Conservation (phyloP, 768 basidiomycete species). For the Hericium rajendrae region DNA sequence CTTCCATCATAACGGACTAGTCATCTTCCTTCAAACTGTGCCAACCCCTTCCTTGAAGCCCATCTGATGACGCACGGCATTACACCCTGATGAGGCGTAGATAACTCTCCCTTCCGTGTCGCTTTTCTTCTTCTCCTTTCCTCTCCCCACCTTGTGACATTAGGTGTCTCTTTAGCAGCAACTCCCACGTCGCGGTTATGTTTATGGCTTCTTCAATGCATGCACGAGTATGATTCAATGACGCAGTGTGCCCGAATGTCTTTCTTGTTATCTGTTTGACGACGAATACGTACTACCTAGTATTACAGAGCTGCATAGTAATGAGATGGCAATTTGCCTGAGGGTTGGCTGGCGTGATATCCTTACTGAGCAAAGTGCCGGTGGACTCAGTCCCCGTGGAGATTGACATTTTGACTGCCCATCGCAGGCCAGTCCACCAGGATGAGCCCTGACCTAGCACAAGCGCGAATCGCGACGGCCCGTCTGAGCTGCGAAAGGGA, state of each 20-base stretch:
- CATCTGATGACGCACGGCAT: neutral
- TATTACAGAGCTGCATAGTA: neutral
- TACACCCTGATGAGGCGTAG: neutral
- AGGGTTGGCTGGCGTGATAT: too few relatives aligned
- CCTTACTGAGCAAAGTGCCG: too few relatives aligned
- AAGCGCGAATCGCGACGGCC: too few relatives aligned
- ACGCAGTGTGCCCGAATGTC: neutral
- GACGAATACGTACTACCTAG: neutral
- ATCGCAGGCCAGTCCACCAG: too few relatives aligned
- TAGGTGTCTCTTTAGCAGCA: neutral
- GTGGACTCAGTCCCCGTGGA: too few relatives aligned
- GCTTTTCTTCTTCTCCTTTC: neutral
- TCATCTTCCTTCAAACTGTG: neutral
- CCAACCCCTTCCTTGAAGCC: neutral
- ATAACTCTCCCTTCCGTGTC: neutral
- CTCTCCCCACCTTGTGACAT: neutral
- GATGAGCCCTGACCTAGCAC: too few relatives aligned
- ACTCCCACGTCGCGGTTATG: neutral
- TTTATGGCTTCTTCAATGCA: neutral
- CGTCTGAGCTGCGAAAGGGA: too few relatives aligned
- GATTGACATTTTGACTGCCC: too few relatives aligned
- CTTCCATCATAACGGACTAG: neutral
- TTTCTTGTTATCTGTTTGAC: neutral
- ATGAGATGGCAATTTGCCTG: neutral
- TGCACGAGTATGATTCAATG: neutral